A percentile compares a stretch with the other conserved stretches of the same genome.
Evolutionary conservation across 148 eudicot genomes (phyloP).

Genomic region (Fagopyrum esculentum): DNA sequence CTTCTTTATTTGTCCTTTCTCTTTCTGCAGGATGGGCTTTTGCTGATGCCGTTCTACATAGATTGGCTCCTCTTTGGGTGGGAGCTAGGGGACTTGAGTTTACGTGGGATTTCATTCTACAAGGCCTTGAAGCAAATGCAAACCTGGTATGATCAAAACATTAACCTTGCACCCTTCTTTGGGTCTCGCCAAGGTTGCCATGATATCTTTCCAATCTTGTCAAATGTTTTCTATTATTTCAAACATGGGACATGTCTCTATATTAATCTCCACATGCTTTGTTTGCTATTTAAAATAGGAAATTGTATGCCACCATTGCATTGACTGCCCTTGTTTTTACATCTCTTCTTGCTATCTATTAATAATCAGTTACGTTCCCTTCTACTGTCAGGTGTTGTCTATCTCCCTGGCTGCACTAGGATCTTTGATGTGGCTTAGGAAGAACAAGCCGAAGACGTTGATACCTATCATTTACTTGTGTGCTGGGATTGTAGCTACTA

Average conservation of each 20-base stretch:
- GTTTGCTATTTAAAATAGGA: not conserved
- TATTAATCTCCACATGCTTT: not conserved
- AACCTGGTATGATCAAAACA: slow-evolving; percentile 53
- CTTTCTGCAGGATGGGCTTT: slow-evolving; percentile 89
- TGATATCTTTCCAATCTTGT: not conserved
- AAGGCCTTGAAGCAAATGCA: slow-evolving; percentile 99
- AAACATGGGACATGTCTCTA: not conserved
- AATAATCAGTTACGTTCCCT: slow-evolving; percentile 13
- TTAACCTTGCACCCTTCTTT: not conserved
- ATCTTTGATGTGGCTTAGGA: slow-evolving; percentile 97
- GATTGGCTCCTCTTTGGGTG: slow-evolving; percentile 95
- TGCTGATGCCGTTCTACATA: slow-evolving; percentile 90
- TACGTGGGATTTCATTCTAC: slow-evolving; percentile 88
- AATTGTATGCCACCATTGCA: not conserved
- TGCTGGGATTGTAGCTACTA: slow-evolving; percentile 86
- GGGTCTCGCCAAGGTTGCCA: not conserved
- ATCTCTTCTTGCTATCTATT: not conserved
- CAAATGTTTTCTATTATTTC: not conserved
- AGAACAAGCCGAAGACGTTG: slow-evolving; percentile 87
- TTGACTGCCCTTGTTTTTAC: not conserved
- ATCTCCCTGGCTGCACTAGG: slow-evolving; percentile 92
- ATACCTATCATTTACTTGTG: slow-evolving; percentile 82
- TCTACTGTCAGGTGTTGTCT: slow-evolving; percentile 53
- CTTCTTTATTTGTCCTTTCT: slow-evolving; percentile 8
- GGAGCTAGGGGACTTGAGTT: slow-evolving; percentile 97